Conservation (phyloP, 305 asterid species). For the Salvia sclarea region DNA sequence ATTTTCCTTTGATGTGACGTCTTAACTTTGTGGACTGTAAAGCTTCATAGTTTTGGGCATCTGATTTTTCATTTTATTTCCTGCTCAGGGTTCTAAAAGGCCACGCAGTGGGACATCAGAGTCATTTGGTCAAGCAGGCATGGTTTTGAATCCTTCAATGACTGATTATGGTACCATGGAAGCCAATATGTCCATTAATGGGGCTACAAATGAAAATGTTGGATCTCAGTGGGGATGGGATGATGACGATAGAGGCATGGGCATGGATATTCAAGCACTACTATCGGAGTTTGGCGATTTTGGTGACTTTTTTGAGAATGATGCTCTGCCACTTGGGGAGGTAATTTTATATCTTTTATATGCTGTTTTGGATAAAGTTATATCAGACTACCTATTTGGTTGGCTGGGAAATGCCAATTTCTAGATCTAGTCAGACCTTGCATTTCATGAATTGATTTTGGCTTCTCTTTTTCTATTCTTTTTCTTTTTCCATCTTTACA, state of each 20-base stretch:
- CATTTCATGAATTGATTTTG: not conserved
- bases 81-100: conserved; percentile 76
- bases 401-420: not conserved
- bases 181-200: conserved; percentile 57
- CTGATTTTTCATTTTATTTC: conserved; percentile 16
- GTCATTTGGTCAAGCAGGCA: conserved; percentile 77
- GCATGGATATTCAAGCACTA: conserved; percentile 89
- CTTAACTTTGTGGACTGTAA: conserved; percentile 9
- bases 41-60: not conserved
- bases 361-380: not conserved
- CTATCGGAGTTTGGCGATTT: conserved; percentile 97
- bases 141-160: conserved; percentile 69
- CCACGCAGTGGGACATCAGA: conserved; percentile 77
- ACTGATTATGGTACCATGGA: conserved; percentile 75
- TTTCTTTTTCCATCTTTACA: too few species aligned
- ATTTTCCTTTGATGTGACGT: conserved; percentile 14
- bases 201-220: conserved; percentile 58
- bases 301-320: conserved; percentile 95
- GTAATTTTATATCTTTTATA: conserved; percentile 44
- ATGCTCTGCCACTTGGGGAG: conserved; percentile 92
- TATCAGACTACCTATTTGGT: conserved; percentile 18
- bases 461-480: not conserved
- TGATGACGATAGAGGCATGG: conserved; percentile 80
- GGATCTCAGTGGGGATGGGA: conserved; percentile 92
- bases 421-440: conserved; percentile 12